Evolutionary conservation across 2,329 filamentous ascomycete genomes (phyloP).

Genomic region (Epichloe typhina): DNA sequence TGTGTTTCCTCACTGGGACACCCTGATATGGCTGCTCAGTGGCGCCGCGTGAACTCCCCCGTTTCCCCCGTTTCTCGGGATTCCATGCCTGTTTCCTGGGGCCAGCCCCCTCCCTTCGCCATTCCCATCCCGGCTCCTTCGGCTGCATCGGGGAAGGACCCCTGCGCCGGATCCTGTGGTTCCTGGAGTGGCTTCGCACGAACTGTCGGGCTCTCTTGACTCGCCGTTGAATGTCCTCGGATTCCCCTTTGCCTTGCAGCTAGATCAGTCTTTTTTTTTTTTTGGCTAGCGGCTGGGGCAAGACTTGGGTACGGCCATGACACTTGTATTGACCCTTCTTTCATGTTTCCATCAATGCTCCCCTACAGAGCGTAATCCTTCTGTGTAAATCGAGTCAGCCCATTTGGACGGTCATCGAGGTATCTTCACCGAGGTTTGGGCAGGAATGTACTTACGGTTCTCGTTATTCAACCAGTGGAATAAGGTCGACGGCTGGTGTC

Average conservation of each 20-base stretch:
- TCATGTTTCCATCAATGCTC: not conserved
- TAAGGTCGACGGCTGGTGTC: conserved; percentile 1
- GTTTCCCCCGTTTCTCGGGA: not conserved
- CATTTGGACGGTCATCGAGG: not conserved
- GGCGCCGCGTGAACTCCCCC: not conserved
- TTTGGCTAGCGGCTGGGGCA: not conserved
- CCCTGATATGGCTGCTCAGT: not conserved
- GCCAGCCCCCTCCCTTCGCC: not conserved
- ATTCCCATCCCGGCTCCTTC: not conserved
- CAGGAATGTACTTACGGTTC: not conserved
- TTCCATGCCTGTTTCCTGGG: not conserved
- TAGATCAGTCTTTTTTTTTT: not conserved
- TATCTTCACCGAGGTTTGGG: not conserved
- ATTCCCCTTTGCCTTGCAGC: not conserved
- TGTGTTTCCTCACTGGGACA: not conserved
- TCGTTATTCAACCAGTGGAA: conserved; percentile 3
- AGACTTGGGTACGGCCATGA: not conserved
- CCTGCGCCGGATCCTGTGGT: not conserved
- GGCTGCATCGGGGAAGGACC: not conserved
- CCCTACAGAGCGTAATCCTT: not conserved
- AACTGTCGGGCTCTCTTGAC: not conserved
- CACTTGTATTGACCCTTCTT: not conserved
- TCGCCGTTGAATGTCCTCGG: not conserved
- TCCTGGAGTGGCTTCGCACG: not conserved
- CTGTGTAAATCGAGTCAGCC: not conserved